Base-by-base conservation (phyloP, 371 early-diverging fungal genomes). In the Sporodiniella umbellata region DNA sequence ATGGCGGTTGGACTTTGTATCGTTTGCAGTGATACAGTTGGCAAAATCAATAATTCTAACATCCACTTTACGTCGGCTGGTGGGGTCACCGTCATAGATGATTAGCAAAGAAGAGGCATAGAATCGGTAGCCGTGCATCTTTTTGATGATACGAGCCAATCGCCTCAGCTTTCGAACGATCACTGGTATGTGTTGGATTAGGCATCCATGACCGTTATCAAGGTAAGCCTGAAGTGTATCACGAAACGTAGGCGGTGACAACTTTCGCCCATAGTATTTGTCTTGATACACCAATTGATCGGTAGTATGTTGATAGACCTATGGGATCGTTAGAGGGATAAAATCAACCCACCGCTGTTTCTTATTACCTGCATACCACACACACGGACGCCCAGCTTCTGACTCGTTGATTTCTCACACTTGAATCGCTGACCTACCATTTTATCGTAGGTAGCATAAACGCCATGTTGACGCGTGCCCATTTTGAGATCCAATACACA, bases 401-500 rank as follows among this genome's bases (percentile, higher is more conserved):
- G 85, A 58, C 93, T 93, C 17, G 98, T 98, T 4, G 93, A 90
- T 47, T 79, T 79, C 54, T 87, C 92, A 55, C 95, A 95, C 68
- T 96, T 97, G 38, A 77, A 69, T 40, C 86, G 93, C 66, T 97
- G 96, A 28, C 89, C 89, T 24, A 70, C 67, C 51, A 87, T 79
- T 65, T 98, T 98, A 26, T 86, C 85, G 10, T 76, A 70, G 0
- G 88, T 76, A 0, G 91, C 95, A 70, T 90, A 80, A 39, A 96
- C 86, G 1, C 98, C 95, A 60, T 96, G 90, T 68, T 98, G 98
- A 1, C 98, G 79, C 4, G 94, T 96, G 12, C 98, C 98, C 96
- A 98, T 97, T 58, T 98, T 98, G 40, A 98, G 76, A 67, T 98
- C 97, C 45, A 98, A 71, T 5, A 98, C 90, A 53, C 96, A 96